phyloP scores from a whole-genome alignment of 352 stramenopile genomes.

The Elongisporangium undulatum region DNA sequence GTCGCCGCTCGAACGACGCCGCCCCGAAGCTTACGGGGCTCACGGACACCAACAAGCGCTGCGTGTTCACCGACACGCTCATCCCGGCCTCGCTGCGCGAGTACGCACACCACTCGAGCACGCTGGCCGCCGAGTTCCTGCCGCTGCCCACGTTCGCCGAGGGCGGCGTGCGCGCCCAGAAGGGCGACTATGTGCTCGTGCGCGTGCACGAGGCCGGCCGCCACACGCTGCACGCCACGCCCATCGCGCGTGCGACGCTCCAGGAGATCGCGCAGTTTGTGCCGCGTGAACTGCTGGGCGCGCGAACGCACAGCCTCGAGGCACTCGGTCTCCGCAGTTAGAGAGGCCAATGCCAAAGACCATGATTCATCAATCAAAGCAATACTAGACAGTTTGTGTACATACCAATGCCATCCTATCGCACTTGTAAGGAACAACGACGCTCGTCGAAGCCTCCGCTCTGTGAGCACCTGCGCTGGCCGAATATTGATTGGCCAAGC shows the following conservation, averaged over 20 bases:
- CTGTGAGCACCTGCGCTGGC: too few species aligned
- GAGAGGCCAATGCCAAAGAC: background rate
- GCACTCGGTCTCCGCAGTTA: constrained; percentile 16
- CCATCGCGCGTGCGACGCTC: constrained; percentile 70
- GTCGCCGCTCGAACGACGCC: constrained; percentile 71
- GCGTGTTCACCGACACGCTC: constrained; percentile 67
- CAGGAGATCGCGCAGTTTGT: constrained; percentile 51
- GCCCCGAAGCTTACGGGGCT: constrained; percentile 78
- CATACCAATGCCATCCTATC: too few species aligned
- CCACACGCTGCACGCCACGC: constrained; percentile 80
- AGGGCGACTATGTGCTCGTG: constrained; percentile 84
- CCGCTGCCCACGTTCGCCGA: constrained; percentile 28
- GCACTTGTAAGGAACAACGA: too few species aligned
- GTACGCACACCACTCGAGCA: constrained; percentile 32
- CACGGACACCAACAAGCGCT: constrained; percentile 88
- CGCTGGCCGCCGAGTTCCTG: constrained; percentile 34
- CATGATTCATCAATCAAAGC: too few species aligned
- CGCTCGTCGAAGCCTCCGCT: too few species aligned
- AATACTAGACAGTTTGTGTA: too few species aligned
- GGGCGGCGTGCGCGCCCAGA: constrained; percentile 36
- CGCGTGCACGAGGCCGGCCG: constrained; percentile 73
- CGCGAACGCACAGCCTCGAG: constrained; percentile 31
- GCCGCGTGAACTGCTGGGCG: constrained; percentile 51
- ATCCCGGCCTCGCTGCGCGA: constrained; percentile 47
- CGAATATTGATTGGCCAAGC: too few species aligned